phyloP scores from a whole-genome alignment of 306 rosid species.

The Quercus gilva region DNA sequence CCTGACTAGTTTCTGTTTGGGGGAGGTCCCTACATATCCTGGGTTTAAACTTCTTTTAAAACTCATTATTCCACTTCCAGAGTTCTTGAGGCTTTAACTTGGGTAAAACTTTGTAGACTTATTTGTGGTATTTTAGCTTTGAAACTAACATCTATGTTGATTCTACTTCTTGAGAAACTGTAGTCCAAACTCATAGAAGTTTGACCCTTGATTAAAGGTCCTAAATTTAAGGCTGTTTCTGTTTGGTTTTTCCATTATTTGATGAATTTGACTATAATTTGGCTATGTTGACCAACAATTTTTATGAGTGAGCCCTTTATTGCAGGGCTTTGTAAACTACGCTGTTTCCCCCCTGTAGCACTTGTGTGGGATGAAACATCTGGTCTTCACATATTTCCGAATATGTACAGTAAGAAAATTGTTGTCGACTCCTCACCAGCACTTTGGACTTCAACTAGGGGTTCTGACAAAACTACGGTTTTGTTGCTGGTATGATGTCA shows the following conservation, averaged over 20 bases:
- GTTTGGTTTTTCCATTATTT: background rate
- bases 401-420: constrained; percentile 63
- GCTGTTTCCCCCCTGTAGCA: constrained; percentile 97
- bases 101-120: background rate
- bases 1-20: background rate
- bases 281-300: background rate
- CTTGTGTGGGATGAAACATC: constrained; percentile 92
- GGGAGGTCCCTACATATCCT: background rate
- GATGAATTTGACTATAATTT: background rate
- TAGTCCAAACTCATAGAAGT: background rate
- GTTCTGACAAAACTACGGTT: constrained; percentile 75
- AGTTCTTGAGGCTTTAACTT: background rate
- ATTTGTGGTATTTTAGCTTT: too few species aligned
- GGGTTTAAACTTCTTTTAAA: background rate
- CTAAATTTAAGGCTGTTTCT: background rate
- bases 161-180: background rate
- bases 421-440: constrained; percentile 90
- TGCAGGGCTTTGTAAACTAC: constrained; percentile 88
- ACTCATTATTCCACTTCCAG: background rate
- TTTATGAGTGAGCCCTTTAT: background rate
- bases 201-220: background rate
- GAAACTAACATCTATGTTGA: background rate
- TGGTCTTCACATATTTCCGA: constrained; percentile 85
- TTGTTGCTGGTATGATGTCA: constrained; percentile 66
- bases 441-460: constrained; percentile 64